Percentiles rank a stretch among this genome's conserved stretches.
Conservation (phyloP, 495 filamentous ascomycete genomes). For the Penicillium egyptiacum region DNA sequence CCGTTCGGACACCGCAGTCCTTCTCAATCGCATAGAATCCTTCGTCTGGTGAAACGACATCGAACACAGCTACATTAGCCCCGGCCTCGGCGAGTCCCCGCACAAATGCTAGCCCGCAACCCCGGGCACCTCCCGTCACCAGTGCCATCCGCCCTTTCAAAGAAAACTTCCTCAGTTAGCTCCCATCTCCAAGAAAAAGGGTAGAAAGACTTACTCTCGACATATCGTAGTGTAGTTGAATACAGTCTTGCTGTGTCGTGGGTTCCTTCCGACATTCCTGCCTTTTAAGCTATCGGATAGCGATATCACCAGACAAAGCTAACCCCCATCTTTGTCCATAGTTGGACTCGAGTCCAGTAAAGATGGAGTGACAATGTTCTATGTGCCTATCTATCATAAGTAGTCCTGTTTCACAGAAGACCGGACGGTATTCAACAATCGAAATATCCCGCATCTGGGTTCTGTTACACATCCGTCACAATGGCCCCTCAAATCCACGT, state of each 20-base stretch:
- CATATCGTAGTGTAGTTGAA: conserved; percentile 9
- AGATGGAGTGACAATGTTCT: not conserved
- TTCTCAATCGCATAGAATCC: conserved; percentile 35
- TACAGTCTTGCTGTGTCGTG: not conserved
- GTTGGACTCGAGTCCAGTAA: not conserved
- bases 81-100: conserved; percentile 80
- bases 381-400: not conserved
- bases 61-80: conserved; percentile 74
- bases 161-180: conserved; percentile 34
- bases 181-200: not conserved
- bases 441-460: not conserved
- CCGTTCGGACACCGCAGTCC: conserved; percentile 35
- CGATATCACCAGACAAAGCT: conserved; percentile 2
- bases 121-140: conserved; percentile 78
- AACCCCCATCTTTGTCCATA: conserved; percentile 19
- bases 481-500: conserved; percentile 26
- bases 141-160: conserved; percentile 66
- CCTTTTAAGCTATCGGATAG: conserved; percentile 13
- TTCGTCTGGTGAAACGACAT: conserved; percentile 35
- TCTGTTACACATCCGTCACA: not conserved
- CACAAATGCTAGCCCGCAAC: conserved; percentile 77
- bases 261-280: not conserved
- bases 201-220: conserved; percentile 11
- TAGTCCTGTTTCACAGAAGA: not conserved
- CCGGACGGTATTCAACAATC: not conserved